Evolutionary conservation across 1,284 basidiomycete species (phyloP).

Genomic region (Bondarzewia mesenterica): DNA sequence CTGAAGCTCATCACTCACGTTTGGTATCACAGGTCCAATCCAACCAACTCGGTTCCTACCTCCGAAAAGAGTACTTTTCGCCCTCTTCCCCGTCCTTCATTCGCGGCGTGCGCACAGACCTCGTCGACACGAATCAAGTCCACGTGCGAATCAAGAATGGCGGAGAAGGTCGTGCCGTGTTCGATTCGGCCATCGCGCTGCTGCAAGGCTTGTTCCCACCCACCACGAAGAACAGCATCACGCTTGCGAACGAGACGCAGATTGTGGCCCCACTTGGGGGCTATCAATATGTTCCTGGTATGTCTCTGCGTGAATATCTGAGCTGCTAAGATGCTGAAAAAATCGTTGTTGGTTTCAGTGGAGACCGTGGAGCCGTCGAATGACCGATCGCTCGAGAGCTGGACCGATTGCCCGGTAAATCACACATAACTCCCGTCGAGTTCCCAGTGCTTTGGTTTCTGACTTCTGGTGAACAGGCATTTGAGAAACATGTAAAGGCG

Average conservation of each 20-base stretch:
- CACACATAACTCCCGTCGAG: too few species aligned
- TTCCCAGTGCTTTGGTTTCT: neutral
- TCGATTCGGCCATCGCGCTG: conserved; percentile 72
- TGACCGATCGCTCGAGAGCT: conserved; percentile 78
- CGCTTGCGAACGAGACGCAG: conserved; percentile 70
- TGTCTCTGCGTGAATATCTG: conserved; percentile 11
- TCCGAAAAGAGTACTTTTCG: conserved; percentile 66
- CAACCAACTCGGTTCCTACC: conserved; percentile 57
- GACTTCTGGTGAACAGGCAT: conserved; percentile 32
- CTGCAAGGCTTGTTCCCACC: conserved; percentile 79
- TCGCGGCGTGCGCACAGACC: conserved; percentile 52
- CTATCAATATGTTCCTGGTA: conserved; percentile 77
- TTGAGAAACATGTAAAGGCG: conserved; percentile 50
- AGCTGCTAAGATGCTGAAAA: neutral
- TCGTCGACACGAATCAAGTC: conserved; percentile 65
- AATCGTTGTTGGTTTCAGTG: conserved; percentile 29
- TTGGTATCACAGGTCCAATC: conserved; percentile 51
- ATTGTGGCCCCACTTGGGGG: conserved; percentile 74
- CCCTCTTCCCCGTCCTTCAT: conserved; percentile 59
- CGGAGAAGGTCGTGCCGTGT: conserved; percentile 77
- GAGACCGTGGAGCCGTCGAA: conserved; percentile 79
- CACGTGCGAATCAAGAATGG: conserved; percentile 76
- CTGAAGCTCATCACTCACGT: too few species aligned
- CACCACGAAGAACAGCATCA: conserved; percentile 56
- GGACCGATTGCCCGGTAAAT: conserved; percentile 73